Conservation (phyloP, 257 asterid genomes). For the Anisodus acutangulus region DNA sequence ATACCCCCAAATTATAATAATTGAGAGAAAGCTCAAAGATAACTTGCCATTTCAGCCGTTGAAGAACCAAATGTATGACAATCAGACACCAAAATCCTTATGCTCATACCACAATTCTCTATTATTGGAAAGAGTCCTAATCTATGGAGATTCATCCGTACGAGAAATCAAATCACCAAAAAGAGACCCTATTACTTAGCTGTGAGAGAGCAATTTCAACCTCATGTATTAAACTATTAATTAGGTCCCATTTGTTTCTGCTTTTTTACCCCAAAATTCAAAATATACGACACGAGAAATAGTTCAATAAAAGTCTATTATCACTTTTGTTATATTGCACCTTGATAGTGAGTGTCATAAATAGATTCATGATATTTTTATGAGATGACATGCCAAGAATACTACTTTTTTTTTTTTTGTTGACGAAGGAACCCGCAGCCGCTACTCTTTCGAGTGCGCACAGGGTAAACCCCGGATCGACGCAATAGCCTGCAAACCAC, state of each 20-base stretch:
- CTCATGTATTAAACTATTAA: not conserved
- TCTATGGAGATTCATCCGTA: slow-evolving; percentile 32
- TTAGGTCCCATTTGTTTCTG: not conserved
- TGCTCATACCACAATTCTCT: slow-evolving; percentile 4
- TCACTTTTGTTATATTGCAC: not conserved
- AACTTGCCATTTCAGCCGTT: slow-evolving; percentile 27
- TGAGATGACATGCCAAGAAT: not conserved
- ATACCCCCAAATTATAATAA: slow-evolving; percentile 26
- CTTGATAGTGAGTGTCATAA: not conserved
- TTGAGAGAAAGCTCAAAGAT: slow-evolving; percentile 26
- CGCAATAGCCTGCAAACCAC: too few relatives aligned
- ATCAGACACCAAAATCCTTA: slow-evolving; percentile 39
- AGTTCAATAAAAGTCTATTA: not conserved
- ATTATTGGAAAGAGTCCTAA: slow-evolving; percentile 19
- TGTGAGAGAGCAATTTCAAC: slow-evolving; percentile 33
- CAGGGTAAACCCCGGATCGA: too few relatives aligned
- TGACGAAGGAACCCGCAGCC: too few relatives aligned
- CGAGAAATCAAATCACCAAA: slow-evolving; percentile 35
- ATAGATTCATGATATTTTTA: slow-evolving; percentile 3
- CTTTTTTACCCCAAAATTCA: not conserved
- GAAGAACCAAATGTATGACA: slow-evolving; percentile 17
- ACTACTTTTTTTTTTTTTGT: too few relatives aligned
- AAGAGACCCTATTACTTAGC: slow-evolving; percentile 38
- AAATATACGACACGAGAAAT: not conserved
- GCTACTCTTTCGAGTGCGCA: too few relatives aligned